phyloP scores from a whole-genome alignment of 768 basidiomycete genomes.

The Boletus coccyginus region DNA sequence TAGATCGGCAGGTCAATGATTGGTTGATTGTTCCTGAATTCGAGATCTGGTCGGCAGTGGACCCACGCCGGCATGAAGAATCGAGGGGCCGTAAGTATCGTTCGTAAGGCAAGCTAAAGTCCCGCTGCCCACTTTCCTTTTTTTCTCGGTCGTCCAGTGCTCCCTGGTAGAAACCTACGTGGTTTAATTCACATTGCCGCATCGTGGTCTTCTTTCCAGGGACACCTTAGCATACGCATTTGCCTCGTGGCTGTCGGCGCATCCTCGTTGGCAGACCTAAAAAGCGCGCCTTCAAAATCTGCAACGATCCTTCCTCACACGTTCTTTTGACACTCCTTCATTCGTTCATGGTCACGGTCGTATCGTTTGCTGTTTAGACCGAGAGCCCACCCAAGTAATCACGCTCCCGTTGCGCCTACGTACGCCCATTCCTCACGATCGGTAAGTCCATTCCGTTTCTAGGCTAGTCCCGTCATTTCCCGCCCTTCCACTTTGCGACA shows the following conservation, averaged over 20 bases:
- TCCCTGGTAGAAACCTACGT: not conserved
- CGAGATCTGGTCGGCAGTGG: constrained; percentile 8
- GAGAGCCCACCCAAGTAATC: not conserved
- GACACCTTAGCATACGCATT: not conserved
- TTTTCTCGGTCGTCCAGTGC: not conserved
- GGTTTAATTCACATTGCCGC: constrained; percentile 6
- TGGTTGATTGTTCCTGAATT: constrained; percentile 9
- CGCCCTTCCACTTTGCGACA: constrained; percentile 6
- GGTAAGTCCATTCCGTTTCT: constrained; percentile 16
- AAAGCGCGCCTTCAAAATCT: constrained; percentile 9
- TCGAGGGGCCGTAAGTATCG: not conserved
- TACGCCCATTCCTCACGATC: constrained; percentile 22
- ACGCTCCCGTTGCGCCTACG: not conserved
- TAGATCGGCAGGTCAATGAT: constrained; percentile 15
- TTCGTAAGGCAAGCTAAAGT: constrained; percentile 12
- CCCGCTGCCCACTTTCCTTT: not conserved
- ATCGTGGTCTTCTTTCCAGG: constrained; percentile 12
- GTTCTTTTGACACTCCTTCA: constrained; percentile 4
- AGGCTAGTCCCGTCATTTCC: constrained; percentile 1
- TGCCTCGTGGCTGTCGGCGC: constrained; percentile 17
- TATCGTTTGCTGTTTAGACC: constrained; percentile 3
- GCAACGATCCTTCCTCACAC: constrained; percentile 5
- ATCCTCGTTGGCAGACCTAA: constrained; percentile 9
- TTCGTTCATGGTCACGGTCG: constrained; percentile 19
- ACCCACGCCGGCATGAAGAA: not conserved